phyloP scores from a whole-genome alignment of 352 stramenopile genomes.

The Globisporangium echinulatum region DNA sequence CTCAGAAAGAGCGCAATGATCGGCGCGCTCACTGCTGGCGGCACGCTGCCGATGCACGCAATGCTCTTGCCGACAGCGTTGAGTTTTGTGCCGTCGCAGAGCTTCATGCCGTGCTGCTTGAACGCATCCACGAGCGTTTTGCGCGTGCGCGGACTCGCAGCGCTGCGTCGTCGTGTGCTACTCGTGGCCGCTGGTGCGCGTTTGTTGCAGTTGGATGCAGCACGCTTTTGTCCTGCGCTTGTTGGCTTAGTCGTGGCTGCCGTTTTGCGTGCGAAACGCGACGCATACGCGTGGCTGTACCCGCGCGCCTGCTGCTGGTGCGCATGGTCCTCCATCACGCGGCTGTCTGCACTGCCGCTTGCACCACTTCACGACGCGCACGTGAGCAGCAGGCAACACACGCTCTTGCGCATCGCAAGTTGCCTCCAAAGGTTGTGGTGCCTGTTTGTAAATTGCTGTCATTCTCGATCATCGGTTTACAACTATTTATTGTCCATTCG shows the following conservation, averaged over 20 bases:
- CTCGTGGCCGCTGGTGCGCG: neutral
- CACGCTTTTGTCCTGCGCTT: too few relatives aligned
- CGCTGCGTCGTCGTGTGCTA: neutral
- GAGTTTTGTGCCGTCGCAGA: conserved; percentile 70
- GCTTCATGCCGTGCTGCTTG: conserved; percentile 56
- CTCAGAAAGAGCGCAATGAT: conserved; percentile 72
- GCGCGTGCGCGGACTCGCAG: neutral
- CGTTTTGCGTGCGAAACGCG: neutral
- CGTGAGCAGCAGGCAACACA: too few relatives aligned
- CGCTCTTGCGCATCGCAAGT: too few relatives aligned
- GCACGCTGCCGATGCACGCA: conserved; percentile 38
- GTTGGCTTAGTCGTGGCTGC: neutral
- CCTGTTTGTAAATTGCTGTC: too few relatives aligned
- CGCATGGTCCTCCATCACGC: conserved; percentile 7
- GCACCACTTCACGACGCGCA: neutral
- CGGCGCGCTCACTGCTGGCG: conserved; percentile 29
- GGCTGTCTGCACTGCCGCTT: neutral
- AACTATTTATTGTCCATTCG: too few relatives aligned
- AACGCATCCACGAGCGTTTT: conserved; percentile 63
- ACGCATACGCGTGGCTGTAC: conserved; percentile 7
- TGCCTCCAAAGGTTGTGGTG: too few relatives aligned
- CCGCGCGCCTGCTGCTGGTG: neutral
- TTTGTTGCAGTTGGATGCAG: neutral
- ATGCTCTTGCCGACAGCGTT: conserved; percentile 65
- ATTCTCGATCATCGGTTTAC: too few relatives aligned